Conservation (phyloP, 192 early-diverging fungal species). For the Phlyctochytrium arcticum region DNA sequence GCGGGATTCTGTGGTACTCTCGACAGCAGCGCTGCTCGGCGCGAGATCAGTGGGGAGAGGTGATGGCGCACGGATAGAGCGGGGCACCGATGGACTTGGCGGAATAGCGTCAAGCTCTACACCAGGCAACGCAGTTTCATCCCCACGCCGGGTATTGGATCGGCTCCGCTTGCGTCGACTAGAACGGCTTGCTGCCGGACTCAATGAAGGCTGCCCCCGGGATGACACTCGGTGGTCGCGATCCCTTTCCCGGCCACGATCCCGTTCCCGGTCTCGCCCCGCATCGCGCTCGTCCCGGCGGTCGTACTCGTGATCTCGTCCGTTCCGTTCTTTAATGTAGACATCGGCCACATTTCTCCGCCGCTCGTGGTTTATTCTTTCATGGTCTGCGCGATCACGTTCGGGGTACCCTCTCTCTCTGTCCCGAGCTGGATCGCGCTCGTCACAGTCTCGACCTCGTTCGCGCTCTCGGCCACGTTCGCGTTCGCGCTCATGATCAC, state of each 20-base stretch:
- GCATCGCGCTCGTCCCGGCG: not conserved
- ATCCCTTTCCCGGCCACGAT: not conserved
- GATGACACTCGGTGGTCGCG: not conserved
- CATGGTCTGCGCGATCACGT: no score
- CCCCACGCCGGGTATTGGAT: not conserved
- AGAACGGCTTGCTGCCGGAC: not conserved
- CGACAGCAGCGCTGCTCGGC: no score
- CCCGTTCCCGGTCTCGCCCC: conserved; percentile 1
- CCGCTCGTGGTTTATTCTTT: no score
- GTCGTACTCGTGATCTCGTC: not conserved
- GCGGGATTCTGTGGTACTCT: no score
- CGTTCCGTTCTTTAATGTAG: conserved; percentile 6
- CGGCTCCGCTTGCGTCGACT: not conserved
- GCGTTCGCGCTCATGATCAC: not conserved
- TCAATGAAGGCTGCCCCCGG: not conserved
- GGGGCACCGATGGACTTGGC: no score
- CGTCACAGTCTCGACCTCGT: not conserved
- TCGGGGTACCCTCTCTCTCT: conserved; percentile 5
- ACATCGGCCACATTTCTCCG: not conserved
- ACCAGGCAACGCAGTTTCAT: no score
- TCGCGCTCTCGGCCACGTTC: not conserved
- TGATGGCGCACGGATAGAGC: no score
- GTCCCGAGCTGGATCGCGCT: conserved; percentile 14
- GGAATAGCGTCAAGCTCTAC: no score
- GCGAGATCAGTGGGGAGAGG: no score